phyloP scores from a whole-genome alignment of 805 yeast species.

The Metschnikowia baotianmanensis region DNA sequence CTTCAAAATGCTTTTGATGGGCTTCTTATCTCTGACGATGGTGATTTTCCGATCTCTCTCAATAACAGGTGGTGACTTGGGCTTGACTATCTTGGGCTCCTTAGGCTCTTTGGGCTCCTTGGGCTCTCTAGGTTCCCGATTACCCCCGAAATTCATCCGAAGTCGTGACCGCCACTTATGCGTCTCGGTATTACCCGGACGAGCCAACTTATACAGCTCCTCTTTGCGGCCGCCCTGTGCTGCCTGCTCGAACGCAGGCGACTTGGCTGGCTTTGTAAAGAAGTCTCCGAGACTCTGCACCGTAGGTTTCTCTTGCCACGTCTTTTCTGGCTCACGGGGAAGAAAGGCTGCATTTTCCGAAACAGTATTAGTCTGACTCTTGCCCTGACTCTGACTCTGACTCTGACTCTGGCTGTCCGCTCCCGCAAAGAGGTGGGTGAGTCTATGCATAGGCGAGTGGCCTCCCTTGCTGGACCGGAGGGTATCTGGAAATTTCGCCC shows the following conservation, averaged over 20 bases:
- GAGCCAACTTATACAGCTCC: background rate
- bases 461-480: conserved; percentile 1
- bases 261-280: background rate
- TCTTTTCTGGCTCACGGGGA: conserved; percentile 8
- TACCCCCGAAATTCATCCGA: conserved; percentile 4
- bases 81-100: no score
- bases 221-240: background rate
- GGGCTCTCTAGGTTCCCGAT: no score
- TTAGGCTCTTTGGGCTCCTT: conserved; percentile 8
- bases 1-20: conserved; percentile 10
- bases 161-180: conserved; percentile 3
- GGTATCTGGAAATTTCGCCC: conserved; percentile 6
- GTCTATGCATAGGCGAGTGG: conserved; percentile 8
- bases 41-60: background rate
- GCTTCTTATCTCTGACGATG: background rate
- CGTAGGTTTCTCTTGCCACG: conserved; percentile 8
- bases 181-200: background rate
- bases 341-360: conserved; percentile 8
- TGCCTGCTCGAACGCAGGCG: conserved; percentile 1
- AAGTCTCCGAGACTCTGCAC: conserved; percentile 10
- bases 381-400: background rate
- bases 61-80: no score
- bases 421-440: conserved; percentile 7
- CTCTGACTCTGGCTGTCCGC: conserved; percentile 3
- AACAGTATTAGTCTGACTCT: conserved; percentile 2